phyloP scores from a whole-genome alignment of 75 land plant genomes.

The Cunninghamia lanceolata region DNA sequence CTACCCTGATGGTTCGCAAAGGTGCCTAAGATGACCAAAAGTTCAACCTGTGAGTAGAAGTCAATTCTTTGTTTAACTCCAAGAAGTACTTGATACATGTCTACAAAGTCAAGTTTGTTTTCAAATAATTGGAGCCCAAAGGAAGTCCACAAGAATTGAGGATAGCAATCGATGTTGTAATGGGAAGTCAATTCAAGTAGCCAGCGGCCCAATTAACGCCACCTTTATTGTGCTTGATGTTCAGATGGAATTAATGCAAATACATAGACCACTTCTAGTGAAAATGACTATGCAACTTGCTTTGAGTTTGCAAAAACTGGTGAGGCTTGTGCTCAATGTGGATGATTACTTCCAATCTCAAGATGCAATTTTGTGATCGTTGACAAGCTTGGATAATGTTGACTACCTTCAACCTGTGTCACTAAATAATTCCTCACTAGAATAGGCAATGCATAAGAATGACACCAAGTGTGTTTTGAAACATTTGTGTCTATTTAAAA shows the following conservation, averaged over 20 bases:
- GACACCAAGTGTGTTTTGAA: no score
- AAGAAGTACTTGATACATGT: neutral
- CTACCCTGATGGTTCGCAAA: neutral
- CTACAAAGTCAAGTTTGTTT: neutral
- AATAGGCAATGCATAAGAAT: no score
- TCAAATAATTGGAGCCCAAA: no score
- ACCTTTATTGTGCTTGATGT: neutral
- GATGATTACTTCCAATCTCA: no score
- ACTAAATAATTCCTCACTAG: no score
- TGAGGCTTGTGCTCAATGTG: no score
- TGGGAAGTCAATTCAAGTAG: neutral
- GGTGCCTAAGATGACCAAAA: neutral
- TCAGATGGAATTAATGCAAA: neutral
- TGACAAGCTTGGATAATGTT: no score
- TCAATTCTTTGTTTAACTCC: neutral
- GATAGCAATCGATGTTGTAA: neutral
- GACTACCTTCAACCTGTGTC: no score
- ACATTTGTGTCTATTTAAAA: neutral
- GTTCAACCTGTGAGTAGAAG: neutral
- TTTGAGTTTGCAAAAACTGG: neutral
- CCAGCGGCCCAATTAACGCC: no score
- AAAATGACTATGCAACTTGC: neutral
- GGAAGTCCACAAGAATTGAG: neutral
- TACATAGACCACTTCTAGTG: neutral
- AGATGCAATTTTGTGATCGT: no score